These are phyloP conservation scores for Carex scoparia DNA, from an alignment of 176 grass and related monocot species.

Conservation along the genomic window DNA sequence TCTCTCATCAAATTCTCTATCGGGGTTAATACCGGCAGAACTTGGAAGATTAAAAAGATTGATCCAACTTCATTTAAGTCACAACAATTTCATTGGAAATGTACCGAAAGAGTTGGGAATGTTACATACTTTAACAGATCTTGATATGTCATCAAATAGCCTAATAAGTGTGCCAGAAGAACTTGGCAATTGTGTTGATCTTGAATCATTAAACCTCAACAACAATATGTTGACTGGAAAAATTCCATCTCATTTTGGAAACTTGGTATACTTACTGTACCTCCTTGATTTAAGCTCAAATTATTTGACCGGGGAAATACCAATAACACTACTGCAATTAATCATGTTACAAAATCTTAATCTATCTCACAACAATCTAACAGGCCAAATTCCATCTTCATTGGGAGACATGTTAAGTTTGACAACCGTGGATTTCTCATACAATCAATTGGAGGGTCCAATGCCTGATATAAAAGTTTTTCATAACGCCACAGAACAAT, in stretches of 20 bases:
- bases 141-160: background rate
- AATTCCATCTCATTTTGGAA: background rate
- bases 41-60: background rate
- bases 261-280: background rate
- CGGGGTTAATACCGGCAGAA: background rate
- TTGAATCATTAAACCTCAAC: background rate
- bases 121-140: background rate
- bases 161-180: background rate
- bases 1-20: no score
- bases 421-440: conserved; percentile 28
- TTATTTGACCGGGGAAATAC: background rate
- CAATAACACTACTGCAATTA: background rate
- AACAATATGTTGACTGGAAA: background rate
- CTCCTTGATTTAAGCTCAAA: conserved; percentile 27
- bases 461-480: background rate
- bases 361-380: background rate
- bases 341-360: background rate
- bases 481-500: background rate
- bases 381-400: conserved; percentile 16
- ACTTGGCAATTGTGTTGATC: background rate
- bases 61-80: background rate
- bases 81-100: background rate
- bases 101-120: background rate
- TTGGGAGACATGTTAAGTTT: conserved; percentile 23
- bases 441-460: conserved; percentile 31